Evolutionary conservation across 1,284 basidiomycete genomes (phyloP), one percentile per base, ranked within the genome.

Genomic region (Fereydounia khargensis): DNA sequence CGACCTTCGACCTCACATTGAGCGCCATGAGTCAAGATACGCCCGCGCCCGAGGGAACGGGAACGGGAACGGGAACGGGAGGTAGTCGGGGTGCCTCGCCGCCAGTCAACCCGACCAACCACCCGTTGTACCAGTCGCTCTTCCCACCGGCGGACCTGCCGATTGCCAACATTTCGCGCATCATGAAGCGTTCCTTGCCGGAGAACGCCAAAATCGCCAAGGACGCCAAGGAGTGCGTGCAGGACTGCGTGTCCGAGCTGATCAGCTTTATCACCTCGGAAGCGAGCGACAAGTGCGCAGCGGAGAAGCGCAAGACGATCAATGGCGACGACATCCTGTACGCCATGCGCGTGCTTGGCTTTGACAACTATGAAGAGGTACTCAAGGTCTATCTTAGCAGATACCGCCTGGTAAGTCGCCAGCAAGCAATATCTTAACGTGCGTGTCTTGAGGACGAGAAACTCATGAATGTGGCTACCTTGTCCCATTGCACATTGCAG

Each of bases 231-330:
- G 91, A 95, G 78, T 91, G 88, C 77, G 89, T 95, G 35, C 91
- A 95, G 77, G 90, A 94, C 77, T 94, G 90, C 78, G 89, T 94
- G 39, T 91, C 87, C 31, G 92, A 96, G 79, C 91, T 94, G 78
- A 95, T 96, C 76, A 86, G 85, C 66, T 96, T 95, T 80, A 89
- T 96, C 76, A 91, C 89, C 22, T 86, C 85, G 27, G 89, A 92
- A 74, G 89, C 89, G 3, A 86, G 86, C 17, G 89, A 92, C 77
- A 88, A 88, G 66, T 90, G 89, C 65, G 84, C 86, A 68, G 80
- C 87, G 54, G 89, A 91, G 78, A 91, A 91, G 76, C 80, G 86
- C 46, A 87, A 87, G 78, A 87, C 86, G 33, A 90, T 95, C 39
- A 91, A 89, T 16, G 91, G 91, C 16, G 79, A 79, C 43, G 89